Evolutionary conservation across 805 yeast species (phyloP).

Genomic region (Yarrowia bubula): DNA sequence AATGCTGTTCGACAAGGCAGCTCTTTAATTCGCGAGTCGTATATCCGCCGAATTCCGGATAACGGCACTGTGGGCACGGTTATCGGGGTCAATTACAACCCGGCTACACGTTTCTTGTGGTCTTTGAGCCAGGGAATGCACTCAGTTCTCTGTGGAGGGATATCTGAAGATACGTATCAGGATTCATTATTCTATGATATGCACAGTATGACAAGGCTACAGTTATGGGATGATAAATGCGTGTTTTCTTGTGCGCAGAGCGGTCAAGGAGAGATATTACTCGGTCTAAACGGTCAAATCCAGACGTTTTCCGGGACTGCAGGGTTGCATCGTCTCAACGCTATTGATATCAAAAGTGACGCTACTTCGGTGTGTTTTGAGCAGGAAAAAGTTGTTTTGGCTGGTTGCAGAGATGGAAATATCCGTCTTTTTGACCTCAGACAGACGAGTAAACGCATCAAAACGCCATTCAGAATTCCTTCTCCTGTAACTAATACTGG

Average conservation of each 20-base stretch:
- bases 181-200: conserved; percentile 26
- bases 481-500: conserved; percentile 34
- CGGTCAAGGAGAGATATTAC: conserved; percentile 27
- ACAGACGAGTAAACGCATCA: conserved; percentile 2
- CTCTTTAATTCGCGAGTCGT: conserved; percentile 1
- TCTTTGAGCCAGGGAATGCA: neutral
- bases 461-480: conserved; percentile 29
- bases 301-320: neutral
- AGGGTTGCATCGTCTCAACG: neutral
- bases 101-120: conserved; percentile 10
- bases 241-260: conserved; percentile 31
- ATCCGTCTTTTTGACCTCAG: conserved; percentile 16
- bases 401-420: conserved; percentile 9
- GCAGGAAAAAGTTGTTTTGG: neutral
- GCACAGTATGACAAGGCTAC: conserved; percentile 30
- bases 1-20: conserved; percentile 20
- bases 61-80: neutral
- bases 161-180: neutral
- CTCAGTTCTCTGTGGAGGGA: conserved; percentile 2
- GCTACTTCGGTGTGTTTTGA: conserved; percentile 8
- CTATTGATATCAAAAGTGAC: conserved; percentile 8
- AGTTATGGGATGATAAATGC: conserved; percentile 26
- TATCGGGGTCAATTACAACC: neutral
- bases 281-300: conserved; percentile 2
- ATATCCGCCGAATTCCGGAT: conserved; percentile 1